phyloP scores from a whole-genome alignment of 805 yeast species.

The Candida broadrunensis region DNA sequence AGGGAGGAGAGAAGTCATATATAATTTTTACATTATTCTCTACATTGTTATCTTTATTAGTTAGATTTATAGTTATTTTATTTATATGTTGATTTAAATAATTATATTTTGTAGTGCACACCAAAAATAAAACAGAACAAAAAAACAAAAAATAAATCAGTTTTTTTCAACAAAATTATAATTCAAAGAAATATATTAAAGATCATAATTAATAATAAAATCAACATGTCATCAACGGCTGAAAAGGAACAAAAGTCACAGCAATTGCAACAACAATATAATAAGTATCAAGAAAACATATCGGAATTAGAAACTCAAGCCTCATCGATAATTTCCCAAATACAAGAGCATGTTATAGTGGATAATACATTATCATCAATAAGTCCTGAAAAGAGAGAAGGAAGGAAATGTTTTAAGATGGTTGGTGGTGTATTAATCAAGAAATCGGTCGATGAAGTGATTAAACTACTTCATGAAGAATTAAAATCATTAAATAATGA shows the following conservation, averaged over 20 bases:
- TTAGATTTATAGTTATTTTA: no score
- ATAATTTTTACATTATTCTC: no score
- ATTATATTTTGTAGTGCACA: no score
- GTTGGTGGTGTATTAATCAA: slow-evolving; percentile 90
- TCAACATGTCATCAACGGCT: slow-evolving; percentile 9
- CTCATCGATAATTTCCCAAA: slow-evolving; percentile 30
- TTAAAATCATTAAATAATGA: slow-evolving; percentile 18
- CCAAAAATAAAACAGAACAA: no score
- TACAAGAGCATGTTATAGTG: slow-evolving; percentile 40
- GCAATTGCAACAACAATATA: slow-evolving; percentile 39
- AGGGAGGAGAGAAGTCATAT: no score
- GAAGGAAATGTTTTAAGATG: slow-evolving; percentile 87
- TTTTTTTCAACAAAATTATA: no score
- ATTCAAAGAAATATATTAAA: no score
- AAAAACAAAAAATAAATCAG: no score
- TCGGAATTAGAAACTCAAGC: slow-evolving; percentile 38
- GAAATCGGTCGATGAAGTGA: slow-evolving; percentile 74
- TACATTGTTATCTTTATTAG: no score
- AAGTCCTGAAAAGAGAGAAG: slow-evolving; percentile 31
- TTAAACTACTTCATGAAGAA: slow-evolving; percentile 24
- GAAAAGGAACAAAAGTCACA: slow-evolving; percentile 35
- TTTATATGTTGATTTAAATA: no score
- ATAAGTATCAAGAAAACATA: slow-evolving; percentile 35
- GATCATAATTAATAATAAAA: no score
- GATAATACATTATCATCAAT: slow-evolving; percentile 37